A percentile compares a stretch with the other conserved stretches of the same genome.
These are phyloP conservation scores for Aphanomyces stellatus DNA, from an alignment of 352 stramenopile species.

Conservation along the genomic window DNA sequence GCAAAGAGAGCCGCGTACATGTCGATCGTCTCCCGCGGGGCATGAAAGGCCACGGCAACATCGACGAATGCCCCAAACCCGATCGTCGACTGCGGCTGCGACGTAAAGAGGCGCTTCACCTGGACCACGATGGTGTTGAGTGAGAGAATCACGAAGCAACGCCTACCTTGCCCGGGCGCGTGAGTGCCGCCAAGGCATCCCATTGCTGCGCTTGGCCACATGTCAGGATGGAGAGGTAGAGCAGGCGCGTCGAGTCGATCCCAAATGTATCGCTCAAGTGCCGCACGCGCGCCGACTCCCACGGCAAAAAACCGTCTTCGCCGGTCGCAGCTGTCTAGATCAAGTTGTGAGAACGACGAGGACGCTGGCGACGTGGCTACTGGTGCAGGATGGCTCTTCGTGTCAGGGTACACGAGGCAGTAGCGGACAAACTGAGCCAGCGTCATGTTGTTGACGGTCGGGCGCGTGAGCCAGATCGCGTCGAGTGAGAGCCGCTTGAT, in stretches of 20 bases:
- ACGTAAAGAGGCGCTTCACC: conserved; percentile 21
- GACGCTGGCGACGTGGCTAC: too few species aligned
- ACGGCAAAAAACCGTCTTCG: conserved; percentile 21
- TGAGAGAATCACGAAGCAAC: conserved; percentile 23
- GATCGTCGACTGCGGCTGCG: conserved; percentile 35
- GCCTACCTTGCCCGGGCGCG: conserved; percentile 27
- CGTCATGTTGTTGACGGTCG: conserved; percentile 39
- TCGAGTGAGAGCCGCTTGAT: conserved; percentile 53
- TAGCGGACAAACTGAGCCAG: conserved; percentile 52
- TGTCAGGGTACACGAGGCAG: conserved; percentile 49
- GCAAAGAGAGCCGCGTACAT: conserved; percentile 37
- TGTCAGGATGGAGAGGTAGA: conserved; percentile 41
- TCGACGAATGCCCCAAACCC: conserved; percentile 66
- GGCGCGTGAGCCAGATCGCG: conserved; percentile 38
- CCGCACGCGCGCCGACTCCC: not conserved
- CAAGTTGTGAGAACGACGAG: too few species aligned
- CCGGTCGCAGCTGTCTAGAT: too few species aligned
- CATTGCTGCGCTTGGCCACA: conserved; percentile 43
- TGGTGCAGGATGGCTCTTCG: too few species aligned
- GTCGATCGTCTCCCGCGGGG: conserved; percentile 35
- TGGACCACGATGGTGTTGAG: conserved; percentile 29
- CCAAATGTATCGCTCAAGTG: not conserved
- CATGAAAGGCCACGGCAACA: conserved; percentile 38
- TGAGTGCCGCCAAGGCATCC: conserved; percentile 40
- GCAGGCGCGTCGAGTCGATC: conserved; percentile 2